These are phyloP conservation scores for Alternaria brassicicola DNA, from an alignment of 2,329 filamentous ascomycete species.

Conservation along the genomic window DNA sequence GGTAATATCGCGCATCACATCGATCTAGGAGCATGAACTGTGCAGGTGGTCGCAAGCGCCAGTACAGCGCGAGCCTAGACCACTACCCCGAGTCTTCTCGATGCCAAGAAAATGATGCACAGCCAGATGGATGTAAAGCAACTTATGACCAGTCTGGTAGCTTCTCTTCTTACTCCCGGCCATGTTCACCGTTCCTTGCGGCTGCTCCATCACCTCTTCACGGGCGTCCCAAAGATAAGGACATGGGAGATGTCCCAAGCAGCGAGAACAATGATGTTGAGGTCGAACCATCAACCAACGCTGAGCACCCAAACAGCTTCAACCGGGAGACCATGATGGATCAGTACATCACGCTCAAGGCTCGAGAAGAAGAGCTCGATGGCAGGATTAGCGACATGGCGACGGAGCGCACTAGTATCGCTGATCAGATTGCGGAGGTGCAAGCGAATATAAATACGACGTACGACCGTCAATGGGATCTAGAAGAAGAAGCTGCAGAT, in stretches of 20 bases:
- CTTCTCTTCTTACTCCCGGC: background rate
- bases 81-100: too few relatives aligned
- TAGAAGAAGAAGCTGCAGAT: background rate
- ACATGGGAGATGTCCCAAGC: background rate
- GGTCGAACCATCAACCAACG: background rate
- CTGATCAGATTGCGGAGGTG: background rate
- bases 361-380: constrained; percentile 5
- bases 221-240: too few relatives aligned
- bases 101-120: background rate
- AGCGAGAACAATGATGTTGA: background rate
- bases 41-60: background rate
- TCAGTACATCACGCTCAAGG: constrained; percentile 1
- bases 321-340: background rate
- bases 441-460: background rate
- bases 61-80: background rate
- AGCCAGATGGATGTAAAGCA: background rate
- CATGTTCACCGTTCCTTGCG: background rate
- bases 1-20: background rate
- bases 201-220: background rate
- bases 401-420: background rate
- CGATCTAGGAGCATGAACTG: background rate
- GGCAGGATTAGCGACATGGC: background rate
- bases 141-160: background rate
- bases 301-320: background rate
- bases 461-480: background rate